Evolutionary conservation across 805 yeast genomes (phyloP).

Genomic region (Deakozyma indianensis): DNA sequence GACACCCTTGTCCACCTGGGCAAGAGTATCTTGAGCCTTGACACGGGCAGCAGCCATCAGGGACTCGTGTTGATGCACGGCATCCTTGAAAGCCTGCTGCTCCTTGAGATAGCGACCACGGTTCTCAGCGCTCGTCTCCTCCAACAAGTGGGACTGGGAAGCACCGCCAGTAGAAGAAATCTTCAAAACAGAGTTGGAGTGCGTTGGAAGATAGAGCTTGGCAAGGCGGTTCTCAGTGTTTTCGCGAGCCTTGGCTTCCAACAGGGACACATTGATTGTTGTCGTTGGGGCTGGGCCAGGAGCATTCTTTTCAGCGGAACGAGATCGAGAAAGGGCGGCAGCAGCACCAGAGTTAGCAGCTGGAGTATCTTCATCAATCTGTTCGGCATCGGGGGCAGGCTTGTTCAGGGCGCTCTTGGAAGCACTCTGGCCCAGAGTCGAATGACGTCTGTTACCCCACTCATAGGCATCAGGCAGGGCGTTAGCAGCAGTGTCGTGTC

Average conservation of each 20-base stretch:
- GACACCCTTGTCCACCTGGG: slow-evolving; percentile 27
- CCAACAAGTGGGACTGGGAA: slow-evolving; percentile 9
- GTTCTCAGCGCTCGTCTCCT: slow-evolving; percentile 13
- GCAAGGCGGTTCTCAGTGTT: slow-evolving; percentile 18
- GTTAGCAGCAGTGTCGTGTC: slow-evolving; percentile 19
- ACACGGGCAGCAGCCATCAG: slow-evolving; percentile 37
- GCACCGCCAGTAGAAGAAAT: slow-evolving; percentile 12
- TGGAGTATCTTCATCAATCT: slow-evolving; percentile 2
- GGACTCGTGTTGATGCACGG: slow-evolving; percentile 18
- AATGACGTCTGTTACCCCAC: slow-evolving; percentile 14
- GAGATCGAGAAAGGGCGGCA: slow-evolving; percentile 2
- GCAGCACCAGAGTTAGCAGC: slow-evolving; percentile 8
- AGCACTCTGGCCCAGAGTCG: background rate
- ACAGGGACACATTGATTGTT: slow-evolving; percentile 1
- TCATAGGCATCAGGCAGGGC: slow-evolving; percentile 22
- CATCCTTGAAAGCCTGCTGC: slow-evolving; percentile 8
- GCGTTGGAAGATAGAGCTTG: slow-evolving; percentile 12
- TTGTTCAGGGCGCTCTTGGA: slow-evolving; percentile 9
- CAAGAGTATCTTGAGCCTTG: slow-evolving; percentile 31
- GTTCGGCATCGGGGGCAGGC: slow-evolving; percentile 5
- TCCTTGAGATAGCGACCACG: slow-evolving; percentile 16
- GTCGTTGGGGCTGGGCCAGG: slow-evolving; percentile 3
- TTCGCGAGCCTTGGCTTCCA: slow-evolving; percentile 15
- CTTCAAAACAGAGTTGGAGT: slow-evolving; percentile 9
- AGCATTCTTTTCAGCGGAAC: slow-evolving; percentile 5